These are phyloP conservation scores for Xanthoconium separans DNA, from an alignment of 1,284 basidiomycete species.

Conservation along the genomic window DNA sequence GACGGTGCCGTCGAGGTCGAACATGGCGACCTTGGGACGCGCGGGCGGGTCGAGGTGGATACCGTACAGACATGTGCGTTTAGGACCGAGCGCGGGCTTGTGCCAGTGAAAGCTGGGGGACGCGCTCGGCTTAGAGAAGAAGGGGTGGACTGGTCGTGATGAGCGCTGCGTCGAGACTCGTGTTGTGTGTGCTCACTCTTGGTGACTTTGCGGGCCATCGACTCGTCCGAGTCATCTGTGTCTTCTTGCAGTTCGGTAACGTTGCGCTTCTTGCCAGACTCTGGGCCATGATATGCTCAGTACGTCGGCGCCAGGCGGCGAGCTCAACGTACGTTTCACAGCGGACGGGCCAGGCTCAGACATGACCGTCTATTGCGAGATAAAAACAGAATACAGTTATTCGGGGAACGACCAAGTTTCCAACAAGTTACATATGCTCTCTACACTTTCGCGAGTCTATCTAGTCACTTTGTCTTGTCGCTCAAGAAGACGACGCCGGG, in stretches of 20 bases:
- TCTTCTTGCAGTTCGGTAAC: constrained; percentile 13
- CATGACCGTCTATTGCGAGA: constrained; percentile 15
- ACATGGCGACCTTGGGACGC: constrained; percentile 66
- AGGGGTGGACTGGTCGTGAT: constrained; percentile 37
- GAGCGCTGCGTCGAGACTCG: neutral
- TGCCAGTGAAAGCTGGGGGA: constrained; percentile 54
- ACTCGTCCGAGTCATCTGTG: constrained; percentile 14
- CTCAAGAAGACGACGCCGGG: constrained; percentile 30
- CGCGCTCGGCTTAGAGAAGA: constrained; percentile 34
- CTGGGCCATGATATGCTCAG: constrained; percentile 13
- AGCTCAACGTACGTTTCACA: constrained; percentile 13
- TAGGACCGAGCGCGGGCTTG: constrained; percentile 50
- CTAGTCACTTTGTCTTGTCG: constrained; percentile 23
- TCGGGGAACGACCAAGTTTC: neutral
- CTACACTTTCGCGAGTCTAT: constrained; percentile 9
- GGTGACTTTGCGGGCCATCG: constrained; percentile 25
- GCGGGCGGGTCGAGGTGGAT: constrained; percentile 51
- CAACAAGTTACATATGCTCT: constrained; percentile 6
- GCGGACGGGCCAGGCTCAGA: constrained; percentile 14
- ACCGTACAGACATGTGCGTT: constrained; percentile 63
- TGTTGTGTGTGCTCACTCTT: constrained; percentile 28
- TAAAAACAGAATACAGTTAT: constrained; percentile 23
- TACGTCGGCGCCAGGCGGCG: neutral
- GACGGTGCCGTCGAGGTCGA: constrained; percentile 88
- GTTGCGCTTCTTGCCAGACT: constrained; percentile 19